phyloP scores from a whole-genome alignment of 1,284 basidiomycete genomes.

The Cryptococcus sp. region DNA sequence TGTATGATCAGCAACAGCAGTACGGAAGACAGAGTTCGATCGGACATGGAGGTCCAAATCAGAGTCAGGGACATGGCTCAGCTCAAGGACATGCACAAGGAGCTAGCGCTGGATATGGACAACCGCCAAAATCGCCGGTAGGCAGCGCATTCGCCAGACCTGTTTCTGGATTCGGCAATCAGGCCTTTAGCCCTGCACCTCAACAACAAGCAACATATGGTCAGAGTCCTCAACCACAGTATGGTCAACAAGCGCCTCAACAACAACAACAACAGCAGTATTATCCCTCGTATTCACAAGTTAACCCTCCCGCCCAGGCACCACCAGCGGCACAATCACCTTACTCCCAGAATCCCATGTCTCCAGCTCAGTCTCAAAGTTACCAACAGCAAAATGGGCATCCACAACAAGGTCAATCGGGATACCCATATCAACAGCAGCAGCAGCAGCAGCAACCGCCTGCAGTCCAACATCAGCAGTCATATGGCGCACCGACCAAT shows the following conservation, averaged over 20 bases:
- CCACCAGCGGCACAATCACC: background rate
- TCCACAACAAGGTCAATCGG: constrained; percentile 16
- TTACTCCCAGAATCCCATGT: constrained; percentile 12
- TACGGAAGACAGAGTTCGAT: background rate
- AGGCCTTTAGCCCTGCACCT: background rate
- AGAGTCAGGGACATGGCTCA: background rate
- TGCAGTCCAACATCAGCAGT: constrained; percentile 8
- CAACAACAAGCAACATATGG: background rate
- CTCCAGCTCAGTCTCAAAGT: constrained; percentile 24
- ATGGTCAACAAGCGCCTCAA: background rate
- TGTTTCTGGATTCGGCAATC: constrained; percentile 13
- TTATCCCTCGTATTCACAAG: background rate
- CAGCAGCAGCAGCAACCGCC: constrained; percentile 9
- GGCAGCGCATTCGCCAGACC: constrained; percentile 6
- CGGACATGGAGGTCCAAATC: background rate
- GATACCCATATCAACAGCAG: constrained; percentile 28
- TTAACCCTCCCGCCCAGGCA: background rate
- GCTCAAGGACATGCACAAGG: constrained; percentile 9
- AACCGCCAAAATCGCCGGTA: constrained; percentile 13
- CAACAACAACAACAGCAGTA: constrained; percentile 3
- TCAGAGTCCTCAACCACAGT: background rate
- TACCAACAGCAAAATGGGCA: constrained; percentile 14
- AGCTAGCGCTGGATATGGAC: constrained; percentile 8
- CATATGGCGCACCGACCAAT: background rate
- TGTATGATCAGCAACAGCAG: constrained; percentile 16